phyloP scores from a whole-genome alignment of 148 eudicot genomes.

The Hydrangea macrophylla region DNA sequence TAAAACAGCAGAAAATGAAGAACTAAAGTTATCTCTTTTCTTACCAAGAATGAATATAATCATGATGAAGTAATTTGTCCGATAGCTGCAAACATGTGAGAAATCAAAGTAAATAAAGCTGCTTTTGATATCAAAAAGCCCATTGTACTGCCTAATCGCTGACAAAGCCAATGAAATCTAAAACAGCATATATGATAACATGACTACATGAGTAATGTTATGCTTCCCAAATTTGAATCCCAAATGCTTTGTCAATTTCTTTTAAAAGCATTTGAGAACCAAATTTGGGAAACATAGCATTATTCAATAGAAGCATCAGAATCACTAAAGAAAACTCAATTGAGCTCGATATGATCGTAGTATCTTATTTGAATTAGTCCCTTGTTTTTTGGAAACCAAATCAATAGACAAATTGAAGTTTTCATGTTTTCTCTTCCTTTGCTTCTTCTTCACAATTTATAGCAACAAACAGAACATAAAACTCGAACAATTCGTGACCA shows the following conservation, averaged over 20 bases:
- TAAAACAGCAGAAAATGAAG: not conserved
- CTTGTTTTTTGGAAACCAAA: not conserved
- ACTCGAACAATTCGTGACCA: not conserved
- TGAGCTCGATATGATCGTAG: not conserved
- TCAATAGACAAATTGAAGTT: no score
- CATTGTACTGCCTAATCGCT: not conserved
- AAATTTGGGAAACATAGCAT: no score
- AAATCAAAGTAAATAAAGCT: not conserved
- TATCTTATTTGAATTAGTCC: not conserved
- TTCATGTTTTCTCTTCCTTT: no score
- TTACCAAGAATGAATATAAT: constrained; percentile 80
- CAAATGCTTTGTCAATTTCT: no score
- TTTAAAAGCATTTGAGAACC: no score
- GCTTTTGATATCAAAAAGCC: not conserved
- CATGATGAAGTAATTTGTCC: constrained; percentile 93
- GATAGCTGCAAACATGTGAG: constrained; percentile 59
- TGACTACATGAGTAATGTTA: no score
- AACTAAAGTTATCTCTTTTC: constrained; percentile 9
- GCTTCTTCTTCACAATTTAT: no score
- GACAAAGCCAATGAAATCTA: not conserved
- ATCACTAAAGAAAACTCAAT: not conserved
- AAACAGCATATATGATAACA: not conserved
- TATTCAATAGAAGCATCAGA: no score
- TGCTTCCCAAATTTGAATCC: no score
- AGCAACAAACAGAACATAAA: no score